Evolutionary conservation across 2,329 filamentous ascomycete species (phyloP), one percentile per base, ranked within the genome.

Genomic region (Colletotrichum destructivum): DNA sequence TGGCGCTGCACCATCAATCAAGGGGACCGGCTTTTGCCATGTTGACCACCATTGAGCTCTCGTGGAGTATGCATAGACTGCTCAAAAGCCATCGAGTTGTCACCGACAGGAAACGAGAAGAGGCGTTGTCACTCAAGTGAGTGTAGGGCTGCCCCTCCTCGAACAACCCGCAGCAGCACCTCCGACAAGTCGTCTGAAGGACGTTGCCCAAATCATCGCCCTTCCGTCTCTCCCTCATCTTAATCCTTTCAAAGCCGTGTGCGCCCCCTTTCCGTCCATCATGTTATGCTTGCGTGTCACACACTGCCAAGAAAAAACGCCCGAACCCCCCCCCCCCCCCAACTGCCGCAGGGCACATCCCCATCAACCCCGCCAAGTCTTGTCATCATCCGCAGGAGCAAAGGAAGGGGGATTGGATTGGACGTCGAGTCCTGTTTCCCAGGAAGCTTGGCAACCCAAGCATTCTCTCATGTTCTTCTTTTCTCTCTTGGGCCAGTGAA

Each of bases 261-360:
- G 46, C 40, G 35, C 38, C 47, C 47, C 62, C 31, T 57, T 42
- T 26, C 15, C 21, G 67, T 23, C 62, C 62, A 69, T 69, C 67
- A 66, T 7, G 42, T 35, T 66, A 42, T 26, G 26, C 26, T 26
- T 26, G 61, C 66, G 44, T 66, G 61, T 35, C 66, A 54, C 67
- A 26, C 1, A 60, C 35, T 16, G 67, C 62, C 67, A 69, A 69
- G 66, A 26, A 44, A 65, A 9, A n/a, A n/a, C 31, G 31, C 42
- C 61, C 60, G 31, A 67, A 62, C 26, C 26, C 26, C 59, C 42
- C 44, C 31, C 3, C 23, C 59, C 42, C 44, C 31, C n/a, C n/a
- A 64, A 69, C 40, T 69, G 52, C 61, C 61, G 66, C 66, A 69
- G 51, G 44, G 52, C 40, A 62, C 60, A 56, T 26, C 46, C 40